A percentile compares a stretch with the other conserved stretches of the same genome.
Conservation (phyloP, 495 filamentous ascomycete genomes). For the Daldinia vernicosa region DNA sequence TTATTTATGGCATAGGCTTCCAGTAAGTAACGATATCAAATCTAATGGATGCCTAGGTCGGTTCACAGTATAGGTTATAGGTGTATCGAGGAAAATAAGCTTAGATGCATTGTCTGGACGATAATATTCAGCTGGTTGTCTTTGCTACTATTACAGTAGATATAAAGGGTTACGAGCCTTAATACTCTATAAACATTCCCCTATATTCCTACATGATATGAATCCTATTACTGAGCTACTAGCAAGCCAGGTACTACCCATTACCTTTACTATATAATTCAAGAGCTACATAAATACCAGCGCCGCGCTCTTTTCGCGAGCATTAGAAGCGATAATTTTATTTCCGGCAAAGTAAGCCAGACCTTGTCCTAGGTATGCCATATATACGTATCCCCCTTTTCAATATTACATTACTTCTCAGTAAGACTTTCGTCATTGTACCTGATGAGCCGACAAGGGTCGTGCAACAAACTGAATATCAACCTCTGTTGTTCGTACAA, state of each 20-base stretch:
- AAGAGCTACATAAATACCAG: not conserved
- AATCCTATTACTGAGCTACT: not conserved
- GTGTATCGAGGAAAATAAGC: too few relatives aligned
- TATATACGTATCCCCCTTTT: not conserved
- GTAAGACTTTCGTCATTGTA: not conserved
- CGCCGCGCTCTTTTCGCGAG: not conserved
- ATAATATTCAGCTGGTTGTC: too few relatives aligned
- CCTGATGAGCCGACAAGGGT: conserved; percentile 7
- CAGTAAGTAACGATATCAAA: too few relatives aligned
- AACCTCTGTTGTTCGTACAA: conserved; percentile 54
- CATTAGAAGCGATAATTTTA: not conserved
- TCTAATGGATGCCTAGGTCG: too few relatives aligned
- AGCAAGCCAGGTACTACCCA: not conserved
- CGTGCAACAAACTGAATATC: conserved; percentile 29
- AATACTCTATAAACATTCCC: too few relatives aligned
- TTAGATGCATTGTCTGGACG: too few relatives aligned
- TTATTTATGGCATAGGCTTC: too few relatives aligned
- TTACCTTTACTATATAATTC: not conserved
- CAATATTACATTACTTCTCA: conserved; percentile 15
- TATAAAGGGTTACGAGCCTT: too few relatives aligned
- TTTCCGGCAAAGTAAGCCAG: conserved; percentile 12
- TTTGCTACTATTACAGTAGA: too few relatives aligned
- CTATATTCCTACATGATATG: not conserved
- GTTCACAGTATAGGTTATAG: too few relatives aligned
- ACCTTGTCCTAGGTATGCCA: not conserved